phyloP scores from a whole-genome alignment of 139 green algal genomes.

The Picochlorum sp. region DNA sequence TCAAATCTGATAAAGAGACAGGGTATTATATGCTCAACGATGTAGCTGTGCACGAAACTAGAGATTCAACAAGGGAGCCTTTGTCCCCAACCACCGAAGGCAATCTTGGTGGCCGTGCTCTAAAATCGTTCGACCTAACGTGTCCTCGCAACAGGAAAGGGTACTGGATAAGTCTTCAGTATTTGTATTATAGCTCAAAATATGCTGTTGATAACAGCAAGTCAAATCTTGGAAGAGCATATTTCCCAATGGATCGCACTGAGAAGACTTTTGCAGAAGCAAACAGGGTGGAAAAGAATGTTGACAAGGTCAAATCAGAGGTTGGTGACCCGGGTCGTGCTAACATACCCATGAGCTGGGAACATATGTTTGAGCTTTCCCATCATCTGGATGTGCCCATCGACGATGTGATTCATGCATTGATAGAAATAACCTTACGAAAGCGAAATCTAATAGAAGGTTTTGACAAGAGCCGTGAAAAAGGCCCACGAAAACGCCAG shows the following conservation, averaged over 20 bases:
- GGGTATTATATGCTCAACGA: too few relatives aligned
- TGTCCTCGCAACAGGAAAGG: neutral
- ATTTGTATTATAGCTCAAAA: neutral
- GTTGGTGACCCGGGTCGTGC: neutral
- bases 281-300: too few relatives aligned
- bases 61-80: too few relatives aligned
- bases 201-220: neutral
- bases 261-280: too few relatives aligned
- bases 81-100: too few relatives aligned
- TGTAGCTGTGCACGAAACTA: too few relatives aligned
- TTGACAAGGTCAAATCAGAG: neutral
- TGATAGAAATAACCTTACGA: neutral
- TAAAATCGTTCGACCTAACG: too few relatives aligned
- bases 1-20: too few relatives aligned
- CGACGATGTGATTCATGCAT: slow-evolving; percentile 1
- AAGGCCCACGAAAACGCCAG: neutral
- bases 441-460: neutral
- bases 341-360: neutral
- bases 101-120: too few relatives aligned
- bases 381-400: slow-evolving; percentile 6
- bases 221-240: neutral
- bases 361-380: neutral
- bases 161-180: slow-evolving; percentile 18
- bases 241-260: neutral
- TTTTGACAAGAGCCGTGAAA: neutral